Percentiles rank a stretch among this genome's conserved stretches.
Conservation (phyloP, 2,329 filamentous ascomycete genomes). For the Sporothrix phasma region DNA sequence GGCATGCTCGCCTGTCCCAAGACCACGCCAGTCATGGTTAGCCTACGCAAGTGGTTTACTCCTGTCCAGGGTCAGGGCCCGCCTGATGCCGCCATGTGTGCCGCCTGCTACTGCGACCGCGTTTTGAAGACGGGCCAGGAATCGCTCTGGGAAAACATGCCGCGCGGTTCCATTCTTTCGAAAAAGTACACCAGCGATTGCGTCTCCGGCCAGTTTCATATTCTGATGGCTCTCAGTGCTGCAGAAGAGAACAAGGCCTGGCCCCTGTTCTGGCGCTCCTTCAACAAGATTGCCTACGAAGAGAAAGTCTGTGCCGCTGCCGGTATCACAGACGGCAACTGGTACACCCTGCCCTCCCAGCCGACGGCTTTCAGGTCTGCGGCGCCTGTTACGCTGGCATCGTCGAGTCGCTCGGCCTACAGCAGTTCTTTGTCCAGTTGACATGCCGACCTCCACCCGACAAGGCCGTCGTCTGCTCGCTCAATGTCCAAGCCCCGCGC, state of each 20-base stretch:
- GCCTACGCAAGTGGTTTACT: conserved; percentile 26
- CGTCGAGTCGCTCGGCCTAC: conserved; percentile 25
- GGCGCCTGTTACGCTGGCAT: conserved; percentile 28
- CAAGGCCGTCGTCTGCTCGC: conserved; percentile 25
- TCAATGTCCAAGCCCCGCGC: conserved; percentile 27
- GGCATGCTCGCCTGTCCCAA: conserved; percentile 10
- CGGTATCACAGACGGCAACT: conserved; percentile 25
- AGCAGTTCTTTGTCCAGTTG: conserved; percentile 25
- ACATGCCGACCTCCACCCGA: conserved; percentile 15
- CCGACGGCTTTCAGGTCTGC: conserved; percentile 28
- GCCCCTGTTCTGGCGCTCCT: conserved; percentile 27
- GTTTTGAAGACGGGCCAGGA: conserved; percentile 23
- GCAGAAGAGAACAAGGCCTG: conserved; percentile 25
- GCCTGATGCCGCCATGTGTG: conserved; percentile 26
- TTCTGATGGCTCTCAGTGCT: conserved; percentile 25
- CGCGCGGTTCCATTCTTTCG: conserved; percentile 18
- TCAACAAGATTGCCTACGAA: conserved; percentile 21
- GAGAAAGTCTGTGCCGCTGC: conserved; percentile 25
- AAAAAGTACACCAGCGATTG: conserved; percentile 18
- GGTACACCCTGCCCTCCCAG: conserved; percentile 28
- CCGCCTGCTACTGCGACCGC: conserved; percentile 30
- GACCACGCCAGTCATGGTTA: too few species aligned
- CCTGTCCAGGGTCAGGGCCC: conserved; percentile 22
- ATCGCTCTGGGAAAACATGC: conserved; percentile 16
- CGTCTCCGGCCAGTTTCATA: conserved; percentile 22